Evolutionary conservation across 257 asterid species (phyloP).

Genomic region (Apocynum venetum): DNA sequence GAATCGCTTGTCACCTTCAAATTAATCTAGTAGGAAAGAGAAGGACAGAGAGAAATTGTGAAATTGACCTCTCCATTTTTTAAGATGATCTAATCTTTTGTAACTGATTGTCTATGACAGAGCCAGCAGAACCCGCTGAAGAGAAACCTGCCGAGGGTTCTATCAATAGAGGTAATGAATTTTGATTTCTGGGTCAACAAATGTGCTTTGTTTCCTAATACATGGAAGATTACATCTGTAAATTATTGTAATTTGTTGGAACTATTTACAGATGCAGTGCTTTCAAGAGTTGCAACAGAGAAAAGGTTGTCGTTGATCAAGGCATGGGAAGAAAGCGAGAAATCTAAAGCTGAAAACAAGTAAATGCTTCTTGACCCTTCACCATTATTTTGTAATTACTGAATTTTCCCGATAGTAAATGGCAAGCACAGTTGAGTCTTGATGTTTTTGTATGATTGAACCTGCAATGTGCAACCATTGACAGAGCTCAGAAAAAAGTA

Average conservation of each 20-base stretch:
- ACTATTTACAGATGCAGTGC: constrained; percentile 61
- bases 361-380: constrained; percentile 24
- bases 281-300: constrained; percentile 75
- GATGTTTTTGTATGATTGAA: constrained; percentile 1
- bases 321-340: constrained; percentile 99
- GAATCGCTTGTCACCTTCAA: not conserved
- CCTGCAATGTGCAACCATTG: constrained; percentile 14
- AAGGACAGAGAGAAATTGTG: not conserved
- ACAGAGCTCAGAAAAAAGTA: constrained; percentile 74
- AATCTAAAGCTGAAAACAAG: constrained; percentile 88
- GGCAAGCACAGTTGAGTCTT: too few species aligned
- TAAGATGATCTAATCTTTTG: not conserved
- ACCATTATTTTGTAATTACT: not conserved
- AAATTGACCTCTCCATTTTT: not conserved
- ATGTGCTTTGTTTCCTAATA: not conserved
- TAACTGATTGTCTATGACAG: constrained; percentile 12
- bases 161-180: constrained; percentile 63
- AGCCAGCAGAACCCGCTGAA: constrained; percentile 39
- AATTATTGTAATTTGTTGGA: constrained; percentile 10
- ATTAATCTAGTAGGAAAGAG: not conserved
- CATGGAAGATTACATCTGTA: not conserved
- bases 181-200: not conserved
- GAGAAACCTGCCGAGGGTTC: constrained; percentile 78
- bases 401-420: too few species aligned
- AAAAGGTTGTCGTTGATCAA: constrained; percentile 66